Base-by-base conservation (phyloP, 371 early-diverging fungal genomes). In the Actinomortierella wolfii region DNA sequence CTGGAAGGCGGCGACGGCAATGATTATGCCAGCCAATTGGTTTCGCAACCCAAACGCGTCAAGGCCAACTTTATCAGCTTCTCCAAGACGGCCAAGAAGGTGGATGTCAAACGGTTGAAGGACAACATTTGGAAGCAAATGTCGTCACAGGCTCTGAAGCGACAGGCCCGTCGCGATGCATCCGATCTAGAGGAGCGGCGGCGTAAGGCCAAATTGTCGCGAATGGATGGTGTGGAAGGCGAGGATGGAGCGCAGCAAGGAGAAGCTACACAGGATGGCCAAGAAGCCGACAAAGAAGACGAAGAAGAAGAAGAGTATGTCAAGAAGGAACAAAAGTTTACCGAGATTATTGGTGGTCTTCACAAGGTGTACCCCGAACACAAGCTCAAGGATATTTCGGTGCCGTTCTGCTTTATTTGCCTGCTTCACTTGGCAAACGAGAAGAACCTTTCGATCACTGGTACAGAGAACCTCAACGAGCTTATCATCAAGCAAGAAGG, bases 381-480 rank as follows among this genome's bases (percentile, higher is more conserved):
- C 49, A 86, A 86, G 55, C 81, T 92, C 66, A 81, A 86, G 58
- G 97, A 97, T 53, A 93, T 98, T 41, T 96, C 97, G 2, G 91
- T 95, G 7, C 89, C 97, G 4, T 98, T 92, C 71, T 97, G 96
- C 76, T 98, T 98, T 71, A 97, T 98, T 51, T 96, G 97, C 67
- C 77, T 98, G 53, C 78, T 98, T 57, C 98, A 98, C 83, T 74
- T 98, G 52, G 97, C 97, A 21, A 97, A 97, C 74, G 98, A 97
- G 78, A 89, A 92, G 68, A 86, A 88, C 58, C 79, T 97, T 63
- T 45, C 62, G 42, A 79, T 81, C 24, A 56, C 65, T 14, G 68
- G 68, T 0, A 55, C 59, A 11, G 66, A 75, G 15, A 47, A 54
- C 24, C 34, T 78, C 41, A 2, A 50, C 14, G 78, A 78, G 28